Percentiles rank a stretch among this genome's conserved stretches.
Conservation (phyloP, 768 basidiomycete genomes). For the Tremella yokohamensis region DNA sequence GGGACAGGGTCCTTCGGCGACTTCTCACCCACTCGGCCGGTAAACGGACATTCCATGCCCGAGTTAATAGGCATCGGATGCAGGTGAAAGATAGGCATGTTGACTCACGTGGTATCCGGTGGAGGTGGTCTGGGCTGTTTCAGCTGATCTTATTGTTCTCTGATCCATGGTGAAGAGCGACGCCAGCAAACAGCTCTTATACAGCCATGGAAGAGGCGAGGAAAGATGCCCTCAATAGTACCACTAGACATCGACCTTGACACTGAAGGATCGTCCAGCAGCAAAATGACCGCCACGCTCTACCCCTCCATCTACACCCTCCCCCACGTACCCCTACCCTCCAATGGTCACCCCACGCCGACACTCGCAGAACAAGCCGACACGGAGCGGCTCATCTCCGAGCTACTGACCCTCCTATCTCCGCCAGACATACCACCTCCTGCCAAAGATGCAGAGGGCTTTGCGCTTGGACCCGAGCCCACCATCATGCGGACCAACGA, state of each 20-base stretch:
- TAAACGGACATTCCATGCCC: too few species aligned
- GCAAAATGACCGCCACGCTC: neutral
- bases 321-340: constrained; percentile 24
- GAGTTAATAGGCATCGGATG: too few species aligned
- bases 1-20: too few species aligned
- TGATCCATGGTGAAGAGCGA: too few species aligned
- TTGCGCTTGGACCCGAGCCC: constrained; percentile 23
- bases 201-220: too few species aligned
- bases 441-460: neutral
- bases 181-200: too few species aligned
- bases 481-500: constrained; percentile 58
- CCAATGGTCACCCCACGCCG: constrained; percentile 63
- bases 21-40: too few species aligned
- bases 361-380: constrained; percentile 66
- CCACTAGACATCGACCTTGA: neutral
- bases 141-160: too few species aligned
- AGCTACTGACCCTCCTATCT: constrained; percentile 18
- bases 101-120: too few species aligned
- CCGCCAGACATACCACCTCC: constrained; percentile 8
- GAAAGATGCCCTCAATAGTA: too few species aligned
- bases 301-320: constrained; percentile 40
- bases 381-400: constrained; percentile 53
- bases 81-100: too few species aligned
- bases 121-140: too few species aligned
- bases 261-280: neutral